phyloP scores from a whole-genome alignment of 495 filamentous ascomycete genomes.

The Daldinia loculata region DNA sequence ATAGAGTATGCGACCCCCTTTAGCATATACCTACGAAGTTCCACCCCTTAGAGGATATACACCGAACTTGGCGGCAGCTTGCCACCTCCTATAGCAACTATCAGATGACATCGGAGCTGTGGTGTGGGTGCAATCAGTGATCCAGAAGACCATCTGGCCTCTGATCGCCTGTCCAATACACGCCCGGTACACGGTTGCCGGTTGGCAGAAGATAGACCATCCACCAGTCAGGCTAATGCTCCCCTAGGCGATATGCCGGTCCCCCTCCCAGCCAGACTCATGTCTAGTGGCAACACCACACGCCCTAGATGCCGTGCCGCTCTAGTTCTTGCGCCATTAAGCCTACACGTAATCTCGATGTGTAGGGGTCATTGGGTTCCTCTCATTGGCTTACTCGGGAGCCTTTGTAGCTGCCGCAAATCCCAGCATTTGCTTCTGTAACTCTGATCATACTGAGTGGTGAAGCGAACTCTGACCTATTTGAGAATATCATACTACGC shows the following conservation, averaged over 20 bases:
- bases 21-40: not conserved
- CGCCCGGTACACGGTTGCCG: not conserved
- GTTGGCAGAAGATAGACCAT: conserved; percentile 10
- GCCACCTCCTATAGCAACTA: conserved; percentile 16
- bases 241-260: conserved; percentile 22
- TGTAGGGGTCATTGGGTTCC: conserved; percentile 3
- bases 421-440: conserved; percentile 6
- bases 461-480: conserved; percentile 12
- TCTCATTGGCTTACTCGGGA: conserved; percentile 6
- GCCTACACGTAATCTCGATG: conserved; percentile 4
- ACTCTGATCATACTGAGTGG: conserved; percentile 7
- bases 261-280: conserved; percentile 22
- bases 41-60: not conserved
- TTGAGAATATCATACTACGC: conserved; percentile 16
- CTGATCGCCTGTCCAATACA: conserved; percentile 7
- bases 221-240: conserved; percentile 5
- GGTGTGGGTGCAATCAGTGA: conserved; percentile 19
- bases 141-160: conserved; percentile 8
- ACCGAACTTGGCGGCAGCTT: conserved; percentile 1
- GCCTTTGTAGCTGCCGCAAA: not conserved
- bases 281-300: conserved; percentile 18
- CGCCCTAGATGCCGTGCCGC: conserved; percentile 25
- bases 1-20: conserved; percentile 1
- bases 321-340: conserved; percentile 8
- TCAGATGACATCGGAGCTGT: conserved; percentile 21